phyloP scores from a whole-genome alignment of 768 basidiomycete species.

The Boletellus emodensis region DNA sequence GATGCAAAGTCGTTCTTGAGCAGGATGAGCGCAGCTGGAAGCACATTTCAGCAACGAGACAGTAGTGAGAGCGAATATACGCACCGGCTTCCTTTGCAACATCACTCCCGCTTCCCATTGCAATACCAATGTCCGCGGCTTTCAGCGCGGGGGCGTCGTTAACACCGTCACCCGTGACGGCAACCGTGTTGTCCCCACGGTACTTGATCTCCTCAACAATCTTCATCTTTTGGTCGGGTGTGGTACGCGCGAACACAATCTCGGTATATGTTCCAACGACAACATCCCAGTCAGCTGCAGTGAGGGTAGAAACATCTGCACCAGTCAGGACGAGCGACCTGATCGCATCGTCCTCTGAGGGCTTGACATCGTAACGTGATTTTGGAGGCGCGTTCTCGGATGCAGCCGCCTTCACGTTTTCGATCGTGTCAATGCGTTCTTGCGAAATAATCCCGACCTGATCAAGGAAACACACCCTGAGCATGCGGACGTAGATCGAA shows the following conservation, averaged over 20 bases:
- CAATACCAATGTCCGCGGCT: constrained; percentile 53
- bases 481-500: neutral
- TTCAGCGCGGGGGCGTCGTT: constrained; percentile 52
- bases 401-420: constrained; percentile 19
- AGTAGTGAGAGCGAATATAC: neutral
- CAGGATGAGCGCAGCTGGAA: constrained; percentile 41
- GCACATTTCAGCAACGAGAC: neutral
- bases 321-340: constrained; percentile 45
- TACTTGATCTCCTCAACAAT: constrained; percentile 54
- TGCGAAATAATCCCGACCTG: constrained; percentile 44
- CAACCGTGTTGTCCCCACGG: constrained; percentile 46
- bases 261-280: constrained; percentile 35
- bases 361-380: constrained; percentile 31
- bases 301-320: constrained; percentile 37
- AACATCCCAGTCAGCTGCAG: constrained; percentile 37
- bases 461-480: neutral
- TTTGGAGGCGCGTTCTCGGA: constrained; percentile 13
- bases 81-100: constrained; percentile 54
- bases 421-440: constrained; percentile 34
- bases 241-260: constrained; percentile 55
- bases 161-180: constrained; percentile 55
- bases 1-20: constrained; percentile 57
- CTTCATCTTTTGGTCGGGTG: constrained; percentile 53
- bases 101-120: constrained; percentile 46
- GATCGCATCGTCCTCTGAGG: constrained; percentile 34